These are phyloP conservation scores for Citrullus colocynthis DNA, from an alignment of 306 rosid species.

Conservation along the genomic window DNA sequence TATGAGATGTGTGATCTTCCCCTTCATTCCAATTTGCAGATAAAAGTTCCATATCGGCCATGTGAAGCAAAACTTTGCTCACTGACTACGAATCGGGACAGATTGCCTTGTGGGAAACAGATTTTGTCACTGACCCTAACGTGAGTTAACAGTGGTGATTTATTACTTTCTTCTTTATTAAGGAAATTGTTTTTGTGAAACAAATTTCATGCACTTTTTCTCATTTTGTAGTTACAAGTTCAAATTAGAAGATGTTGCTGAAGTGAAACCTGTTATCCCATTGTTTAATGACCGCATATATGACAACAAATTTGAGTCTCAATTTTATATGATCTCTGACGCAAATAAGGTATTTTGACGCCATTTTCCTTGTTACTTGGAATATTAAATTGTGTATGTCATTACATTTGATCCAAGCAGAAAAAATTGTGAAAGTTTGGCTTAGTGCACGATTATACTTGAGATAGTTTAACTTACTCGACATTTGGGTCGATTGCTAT, in stretches of 20 bases:
- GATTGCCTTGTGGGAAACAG: slow-evolving; percentile 83
- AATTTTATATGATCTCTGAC: slow-evolving; percentile 84
- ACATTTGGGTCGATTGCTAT: not conserved
- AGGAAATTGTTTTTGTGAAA: slow-evolving; percentile 2
- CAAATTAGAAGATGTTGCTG: slow-evolving; percentile 85
- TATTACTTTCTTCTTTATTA: slow-evolving; percentile 9
- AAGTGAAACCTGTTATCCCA: slow-evolving; percentile 72
- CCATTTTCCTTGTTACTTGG: slow-evolving; percentile 11
- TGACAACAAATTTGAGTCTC: slow-evolving; percentile 89
- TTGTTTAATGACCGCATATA: slow-evolving; percentile 74
- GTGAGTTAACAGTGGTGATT: slow-evolving; percentile 39
- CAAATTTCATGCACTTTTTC: slow-evolving; percentile 8
- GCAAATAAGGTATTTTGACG: slow-evolving; percentile 53
- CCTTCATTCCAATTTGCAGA: slow-evolving; percentile 32
- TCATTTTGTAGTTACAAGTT: slow-evolving; percentile 69
- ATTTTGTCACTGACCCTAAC: slow-evolving; percentile 72
- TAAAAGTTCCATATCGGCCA: slow-evolving; percentile 76
- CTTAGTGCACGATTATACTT: not conserved
- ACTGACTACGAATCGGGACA: slow-evolving; percentile 72
- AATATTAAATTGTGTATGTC: not conserved
- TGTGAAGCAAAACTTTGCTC: slow-evolving; percentile 61
- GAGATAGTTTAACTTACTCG: not conserved
- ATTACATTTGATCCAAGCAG: not conserved
- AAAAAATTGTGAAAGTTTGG: not conserved
- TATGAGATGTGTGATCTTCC: slow-evolving; percentile 3